phyloP scores from a whole-genome alignment of 257 asterid species.

The Solanum lignicaule region DNA sequence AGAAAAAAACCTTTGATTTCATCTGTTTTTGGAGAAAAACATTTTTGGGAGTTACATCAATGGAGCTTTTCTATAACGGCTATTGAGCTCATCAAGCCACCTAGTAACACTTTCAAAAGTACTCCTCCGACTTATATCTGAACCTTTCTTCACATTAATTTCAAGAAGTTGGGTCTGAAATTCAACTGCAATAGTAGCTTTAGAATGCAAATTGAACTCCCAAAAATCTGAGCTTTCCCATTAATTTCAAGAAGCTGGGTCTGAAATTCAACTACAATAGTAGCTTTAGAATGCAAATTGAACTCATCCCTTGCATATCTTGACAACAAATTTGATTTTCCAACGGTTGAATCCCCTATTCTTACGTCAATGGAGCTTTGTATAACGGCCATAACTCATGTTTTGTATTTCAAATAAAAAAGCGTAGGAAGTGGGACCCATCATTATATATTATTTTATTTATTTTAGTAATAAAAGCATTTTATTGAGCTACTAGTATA shows the following conservation, averaged over 20 bases:
- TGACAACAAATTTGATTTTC: slow-evolving; percentile 9
- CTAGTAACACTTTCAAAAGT: slow-evolving; percentile 10
- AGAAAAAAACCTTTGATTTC: too few relatives aligned
- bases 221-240: background rate
- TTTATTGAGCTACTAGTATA: too few relatives aligned
- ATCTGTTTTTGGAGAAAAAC: too few relatives aligned
- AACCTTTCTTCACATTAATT: slow-evolving; percentile 7
- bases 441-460: too few relatives aligned
- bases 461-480: too few relatives aligned
- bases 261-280: slow-evolving; percentile 16
- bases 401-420: too few relatives aligned
- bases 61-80: background rate
- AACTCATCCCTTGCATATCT: slow-evolving; percentile 15
- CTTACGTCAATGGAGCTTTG: background rate
- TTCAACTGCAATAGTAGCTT: too few relatives aligned
- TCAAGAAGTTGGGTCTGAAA: too few relatives aligned
- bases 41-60: too few relatives aligned
- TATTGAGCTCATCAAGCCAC: slow-evolving; percentile 20
- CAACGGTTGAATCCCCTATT: slow-evolving; percentile 12
- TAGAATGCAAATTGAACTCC: too few relatives aligned
- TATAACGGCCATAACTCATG: too few relatives aligned
- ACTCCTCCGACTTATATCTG: slow-evolving; percentile 3
- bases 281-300: slow-evolving; percentile 11
- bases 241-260: slow-evolving; percentile 10
- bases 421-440: too few relatives aligned